phyloP scores from a whole-genome alignment of 2,329 filamentous ascomycete genomes.

The Cordyceps cateniannulata region DNA sequence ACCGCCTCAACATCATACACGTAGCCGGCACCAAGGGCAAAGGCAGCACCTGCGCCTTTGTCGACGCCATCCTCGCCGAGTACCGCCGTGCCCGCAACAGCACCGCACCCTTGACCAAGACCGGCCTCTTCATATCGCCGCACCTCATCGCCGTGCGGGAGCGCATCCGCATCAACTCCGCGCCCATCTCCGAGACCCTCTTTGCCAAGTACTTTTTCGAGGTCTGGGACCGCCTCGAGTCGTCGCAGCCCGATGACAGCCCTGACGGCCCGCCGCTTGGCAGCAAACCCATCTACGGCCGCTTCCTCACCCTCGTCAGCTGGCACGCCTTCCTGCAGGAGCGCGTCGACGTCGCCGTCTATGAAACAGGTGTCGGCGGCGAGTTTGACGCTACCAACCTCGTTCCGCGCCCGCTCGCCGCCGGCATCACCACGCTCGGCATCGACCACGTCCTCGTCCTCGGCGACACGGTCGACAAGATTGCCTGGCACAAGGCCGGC shows the following conservation, averaged over 20 bases:
- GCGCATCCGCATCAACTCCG: conserved; percentile 56
- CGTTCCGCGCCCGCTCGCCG: conserved; percentile 49
- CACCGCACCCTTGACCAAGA: conserved; percentile 31
- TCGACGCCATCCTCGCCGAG: conserved; percentile 53
- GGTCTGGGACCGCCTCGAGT: conserved; percentile 53
- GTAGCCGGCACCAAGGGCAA: conserved; percentile 74
- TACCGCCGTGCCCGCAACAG: conserved; percentile 31
- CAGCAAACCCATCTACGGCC: conserved; percentile 50
- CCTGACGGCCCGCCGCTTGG: conserved; percentile 24
- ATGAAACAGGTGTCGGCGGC: conserved; percentile 62
- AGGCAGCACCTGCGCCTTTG: conserved; percentile 64
- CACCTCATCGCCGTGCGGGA: conserved; percentile 63
- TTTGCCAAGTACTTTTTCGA: conserved; percentile 64
- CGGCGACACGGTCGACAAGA: conserved; percentile 56
- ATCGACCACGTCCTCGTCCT: conserved; percentile 62
- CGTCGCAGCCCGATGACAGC: conserved; percentile 6
- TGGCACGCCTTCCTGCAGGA: conserved; percentile 61
- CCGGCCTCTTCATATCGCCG: conserved; percentile 63
- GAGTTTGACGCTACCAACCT: conserved; percentile 65
- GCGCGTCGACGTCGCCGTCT: conserved; percentile 54
- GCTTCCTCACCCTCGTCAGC: conserved; percentile 59
- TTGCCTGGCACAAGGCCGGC: conserved; percentile 69
- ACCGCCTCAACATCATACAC: conserved; percentile 60
- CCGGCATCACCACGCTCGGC: conserved; percentile 59
- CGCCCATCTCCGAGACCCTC: conserved; percentile 48